Evolutionary conservation across 495 filamentous ascomycete genomes (phyloP).

Genomic region (Penicillium crystallinum): DNA sequence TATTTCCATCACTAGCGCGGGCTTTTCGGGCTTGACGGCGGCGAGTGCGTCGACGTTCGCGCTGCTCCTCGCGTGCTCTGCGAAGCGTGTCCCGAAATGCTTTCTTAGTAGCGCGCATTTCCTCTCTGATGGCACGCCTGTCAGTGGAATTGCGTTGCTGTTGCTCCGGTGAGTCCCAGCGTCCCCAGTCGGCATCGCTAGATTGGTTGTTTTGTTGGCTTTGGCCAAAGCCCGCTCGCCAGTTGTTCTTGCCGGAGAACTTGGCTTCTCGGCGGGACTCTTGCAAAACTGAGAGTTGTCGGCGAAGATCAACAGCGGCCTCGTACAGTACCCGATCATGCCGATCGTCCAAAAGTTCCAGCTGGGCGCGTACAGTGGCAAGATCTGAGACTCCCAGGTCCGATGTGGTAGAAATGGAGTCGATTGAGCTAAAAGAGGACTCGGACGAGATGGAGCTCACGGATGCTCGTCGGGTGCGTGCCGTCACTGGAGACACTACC

Average conservation of each 20-base stretch:
- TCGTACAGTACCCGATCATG: slow-evolving; percentile 40
- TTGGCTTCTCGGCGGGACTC: slow-evolving; percentile 36
- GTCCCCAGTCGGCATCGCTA: slow-evolving; percentile 27
- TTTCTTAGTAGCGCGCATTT: slow-evolving; percentile 34
- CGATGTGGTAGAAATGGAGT: slow-evolving; percentile 39
- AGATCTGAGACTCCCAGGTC: slow-evolving; percentile 40
- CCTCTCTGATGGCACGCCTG: slow-evolving; percentile 34
- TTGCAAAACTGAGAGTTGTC: slow-evolving; percentile 32
- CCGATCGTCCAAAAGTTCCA: slow-evolving; percentile 33
- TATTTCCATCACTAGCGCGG: slow-evolving; percentile 1
- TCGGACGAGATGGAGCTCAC: slow-evolving; percentile 34
- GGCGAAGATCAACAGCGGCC: slow-evolving; percentile 36
- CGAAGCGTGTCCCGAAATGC: slow-evolving; percentile 38
- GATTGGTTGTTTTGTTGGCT: slow-evolving; percentile 11
- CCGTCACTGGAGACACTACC: not conserved
- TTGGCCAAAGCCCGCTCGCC: slow-evolving; percentile 20
- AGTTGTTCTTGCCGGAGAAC: slow-evolving; percentile 18
- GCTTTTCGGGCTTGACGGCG: slow-evolving; percentile 7
- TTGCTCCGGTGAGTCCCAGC: slow-evolving; percentile 39
- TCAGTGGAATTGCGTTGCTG: slow-evolving; percentile 29
- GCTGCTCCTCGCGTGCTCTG: slow-evolving; percentile 38
- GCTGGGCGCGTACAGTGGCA: slow-evolving; percentile 36
- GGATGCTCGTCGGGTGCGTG: slow-evolving; percentile 30
- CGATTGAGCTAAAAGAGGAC: slow-evolving; percentile 38
- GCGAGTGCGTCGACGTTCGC: slow-evolving; percentile 23